Evolutionary conservation across 495 filamentous ascomycete species (phyloP), one percentile per base, ranked within the genome.

Genomic region (Penicillium desertorum): DNA sequence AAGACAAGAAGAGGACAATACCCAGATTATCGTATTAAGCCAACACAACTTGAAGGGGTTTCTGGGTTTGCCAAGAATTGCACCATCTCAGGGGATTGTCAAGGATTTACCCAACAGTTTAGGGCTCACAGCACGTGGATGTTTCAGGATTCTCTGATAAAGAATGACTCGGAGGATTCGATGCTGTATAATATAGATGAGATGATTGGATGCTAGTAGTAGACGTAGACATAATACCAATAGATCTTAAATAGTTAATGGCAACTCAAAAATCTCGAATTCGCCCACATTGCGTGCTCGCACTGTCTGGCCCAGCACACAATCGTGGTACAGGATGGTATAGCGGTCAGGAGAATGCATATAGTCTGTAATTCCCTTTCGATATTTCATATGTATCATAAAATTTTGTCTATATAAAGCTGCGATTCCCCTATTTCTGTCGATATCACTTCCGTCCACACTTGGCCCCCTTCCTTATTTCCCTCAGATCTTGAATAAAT

Each of bases 291-390:
- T 32, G 52, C 52, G 52, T 55, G 52, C 43, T 25, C 5, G 22
- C 22, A 8, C 1, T 6, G n/a, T 20, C 29, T 14, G 8, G 41
- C 19, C 6, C 17, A 39, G 36, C 50, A 41, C 50, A 41, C 32
- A 47, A 55, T 55, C 32, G 53, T 55, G 53, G 44, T 29, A 55
- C 43, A 55, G 34, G 2, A 45, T 16, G 17, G 32, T 53, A 37
- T 53, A 53, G 50, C 50, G 50, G 50, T 50, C 45, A 30, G 23
- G n/a, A 29, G 16, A 32, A n/a, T 36, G 4, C 22, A 39, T 50
- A 36, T 37, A 50, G 25, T 17, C 10, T 10, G 3, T 4, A 5
- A 4, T 32, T 8, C 20, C 20, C 16, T 11, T 6, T 42, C 7
- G 19, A 51, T 41, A 8, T 30, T 48, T 29, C 36, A 16, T 14